phyloP scores from a whole-genome alignment of 192 early-diverging fungal genomes.

The Spizellomyces punctatus region DNA sequence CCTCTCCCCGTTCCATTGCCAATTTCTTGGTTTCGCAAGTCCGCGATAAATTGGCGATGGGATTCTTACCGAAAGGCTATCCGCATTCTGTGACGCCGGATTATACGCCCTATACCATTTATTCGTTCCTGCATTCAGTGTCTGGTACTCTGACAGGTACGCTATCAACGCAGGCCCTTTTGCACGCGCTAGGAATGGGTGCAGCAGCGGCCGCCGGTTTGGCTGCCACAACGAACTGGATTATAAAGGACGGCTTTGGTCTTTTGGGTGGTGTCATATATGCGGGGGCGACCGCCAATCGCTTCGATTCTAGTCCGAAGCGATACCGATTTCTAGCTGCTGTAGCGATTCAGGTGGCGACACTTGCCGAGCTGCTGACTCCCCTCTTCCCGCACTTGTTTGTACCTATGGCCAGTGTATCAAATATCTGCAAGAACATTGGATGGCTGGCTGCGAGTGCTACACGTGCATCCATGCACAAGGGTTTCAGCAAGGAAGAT shows the following conservation, averaged over 20 bases:
- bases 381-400: conserved; percentile 80
- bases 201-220: conserved; percentile 47
- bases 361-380: conserved; percentile 75
- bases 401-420: conserved; percentile 70
- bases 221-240: conserved; percentile 87
- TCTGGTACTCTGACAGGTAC: conserved; percentile 71
- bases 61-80: conserved; percentile 77
- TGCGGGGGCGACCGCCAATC: conserved; percentile 70
- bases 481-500: conserved; percentile 69
- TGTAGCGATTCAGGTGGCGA: conserved; percentile 71
- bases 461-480: conserved; percentile 80
- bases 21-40: neutral
- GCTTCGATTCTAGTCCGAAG: conserved; percentile 84
- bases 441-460: conserved; percentile 83
- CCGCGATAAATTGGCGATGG: conserved; percentile 25
- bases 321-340: conserved; percentile 78
- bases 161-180: conserved; percentile 82
- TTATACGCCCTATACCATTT: conserved; percentile 74
- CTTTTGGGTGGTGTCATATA: conserved; percentile 84
- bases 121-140: conserved; percentile 79
- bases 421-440: conserved; percentile 85
- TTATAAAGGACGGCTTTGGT: conserved; percentile 89
- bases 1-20: neutral
- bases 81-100: conserved; percentile 72
- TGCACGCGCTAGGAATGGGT: conserved; percentile 82